Evolutionary conservation across 345 rosid genomes (phyloP).

Genomic region (Corchorus olitorius): DNA sequence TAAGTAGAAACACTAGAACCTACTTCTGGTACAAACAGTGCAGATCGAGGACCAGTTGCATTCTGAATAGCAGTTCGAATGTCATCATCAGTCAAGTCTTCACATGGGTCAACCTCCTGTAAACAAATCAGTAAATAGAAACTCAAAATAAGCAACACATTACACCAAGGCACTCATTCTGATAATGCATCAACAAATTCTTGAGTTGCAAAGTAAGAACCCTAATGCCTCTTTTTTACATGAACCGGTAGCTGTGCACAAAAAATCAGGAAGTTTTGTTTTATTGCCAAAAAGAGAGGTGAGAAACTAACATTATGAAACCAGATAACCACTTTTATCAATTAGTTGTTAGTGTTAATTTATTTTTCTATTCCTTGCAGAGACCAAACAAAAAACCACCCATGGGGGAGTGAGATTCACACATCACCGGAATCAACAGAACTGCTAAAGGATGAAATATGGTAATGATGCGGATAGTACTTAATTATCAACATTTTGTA

Average conservation of each 20-base stretch:
- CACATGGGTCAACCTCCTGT: slow-evolving; percentile 98
- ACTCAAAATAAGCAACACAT: not conserved
- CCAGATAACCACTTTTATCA: not conserved
- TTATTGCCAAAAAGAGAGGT: not conserved
- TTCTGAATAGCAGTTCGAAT: slow-evolving; percentile 95
- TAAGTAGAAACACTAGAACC: slow-evolving; percentile 28
- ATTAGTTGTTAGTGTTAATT: not conserved
- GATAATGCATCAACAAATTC: not conserved
- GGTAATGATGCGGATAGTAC: not conserved
- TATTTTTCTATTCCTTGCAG: not conserved
- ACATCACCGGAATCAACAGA: not conserved
- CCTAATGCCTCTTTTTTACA: not conserved
- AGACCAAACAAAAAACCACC: not conserved
- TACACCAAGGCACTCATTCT: not conserved
- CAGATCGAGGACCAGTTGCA: slow-evolving; percentile 93
- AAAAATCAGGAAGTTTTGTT: not conserved
- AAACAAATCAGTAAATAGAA: slow-evolving; percentile 11
- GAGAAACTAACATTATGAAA: not conserved
- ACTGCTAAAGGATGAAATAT: not conserved
- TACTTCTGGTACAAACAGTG: slow-evolving; percentile 91
- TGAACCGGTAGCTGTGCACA: not conserved
- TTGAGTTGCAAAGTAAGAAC: not conserved
- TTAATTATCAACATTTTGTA: not conserved
- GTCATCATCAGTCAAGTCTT: slow-evolving; percentile 90
- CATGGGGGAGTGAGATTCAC: not conserved